Percentiles rank a stretch among this genome's conserved stretches.
Evolutionary conservation across 371 early-diverging fungal species (phyloP).

Genomic region (Rhizopus stolonifer): DNA sequence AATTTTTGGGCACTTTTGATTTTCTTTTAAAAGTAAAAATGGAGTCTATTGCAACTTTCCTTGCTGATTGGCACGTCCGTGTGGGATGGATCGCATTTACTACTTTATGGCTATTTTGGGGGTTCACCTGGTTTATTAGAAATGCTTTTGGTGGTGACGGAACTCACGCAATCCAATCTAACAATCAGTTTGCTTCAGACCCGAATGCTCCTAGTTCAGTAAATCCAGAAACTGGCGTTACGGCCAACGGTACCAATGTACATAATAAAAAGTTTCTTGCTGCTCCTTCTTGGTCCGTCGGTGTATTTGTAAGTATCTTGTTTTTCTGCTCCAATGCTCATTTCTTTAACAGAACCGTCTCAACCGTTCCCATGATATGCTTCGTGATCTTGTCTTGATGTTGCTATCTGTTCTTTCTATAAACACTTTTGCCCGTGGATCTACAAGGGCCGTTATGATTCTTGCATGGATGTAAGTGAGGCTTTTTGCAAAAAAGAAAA

Average conservation of each 20-base stretch:
- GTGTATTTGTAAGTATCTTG: conserved; percentile 12
- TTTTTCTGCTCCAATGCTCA: not conserved
- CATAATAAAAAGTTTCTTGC: conserved; percentile 6
- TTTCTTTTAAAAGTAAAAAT: no score
- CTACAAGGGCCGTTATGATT: conserved; percentile 46
- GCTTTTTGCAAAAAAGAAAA: no score
- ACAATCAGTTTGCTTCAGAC: not conserved
- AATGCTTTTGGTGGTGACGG: conserved; percentile 37
- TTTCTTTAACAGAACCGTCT: conserved; percentile 23
- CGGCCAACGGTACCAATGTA: not conserved
- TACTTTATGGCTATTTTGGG: conserved; percentile 40
- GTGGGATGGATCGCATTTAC: conserved; percentile 41
- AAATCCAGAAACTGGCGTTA: conserved; percentile 16
- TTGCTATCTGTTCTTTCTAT: conserved; percentile 33
- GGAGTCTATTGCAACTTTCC: no score
- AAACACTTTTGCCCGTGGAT: conserved; percentile 46
- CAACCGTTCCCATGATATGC: conserved; percentile 33
- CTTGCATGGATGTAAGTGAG: conserved; percentile 34
- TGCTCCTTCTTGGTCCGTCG: conserved; percentile 30
- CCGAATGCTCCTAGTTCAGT: not conserved
- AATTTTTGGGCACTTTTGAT: conserved; percentile 1
- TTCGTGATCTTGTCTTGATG: conserved; percentile 40
- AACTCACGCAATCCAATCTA: not conserved
- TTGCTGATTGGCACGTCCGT: conserved; percentile 41
- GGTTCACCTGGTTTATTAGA: conserved; percentile 33